Evolutionary conservation across 1,284 basidiomycete genomes (phyloP).

Genomic region (Trichosporon sp.): DNA sequence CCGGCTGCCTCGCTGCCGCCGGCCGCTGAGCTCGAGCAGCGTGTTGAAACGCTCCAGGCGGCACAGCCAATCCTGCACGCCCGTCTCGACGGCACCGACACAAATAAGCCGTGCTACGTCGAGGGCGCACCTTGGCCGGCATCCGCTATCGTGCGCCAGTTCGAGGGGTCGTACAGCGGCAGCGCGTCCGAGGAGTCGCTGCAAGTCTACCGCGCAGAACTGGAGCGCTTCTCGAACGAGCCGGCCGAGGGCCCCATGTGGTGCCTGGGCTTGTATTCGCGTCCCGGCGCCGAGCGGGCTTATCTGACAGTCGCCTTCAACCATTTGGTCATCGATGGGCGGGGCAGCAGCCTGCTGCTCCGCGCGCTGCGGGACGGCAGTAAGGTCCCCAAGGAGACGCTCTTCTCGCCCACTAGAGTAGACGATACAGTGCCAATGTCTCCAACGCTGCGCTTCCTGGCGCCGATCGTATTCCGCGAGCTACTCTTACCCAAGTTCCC

Average conservation of each 20-base stretch:
- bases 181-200: not conserved
- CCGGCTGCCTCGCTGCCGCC: constrained; percentile 18
- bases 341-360: constrained; percentile 1
- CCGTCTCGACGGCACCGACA: constrained; percentile 11
- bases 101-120: constrained; percentile 11
- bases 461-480: constrained; percentile 29
- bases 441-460: constrained; percentile 19
- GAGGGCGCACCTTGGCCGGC: constrained; percentile 1
- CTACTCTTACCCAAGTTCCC: constrained; percentile 35
- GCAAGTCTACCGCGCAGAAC: not conserved
- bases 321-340: constrained; percentile 12
- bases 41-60: constrained; percentile 26
- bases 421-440: constrained; percentile 29
- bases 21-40: constrained; percentile 11
- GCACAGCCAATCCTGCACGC: constrained; percentile 30
- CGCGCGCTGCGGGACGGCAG: constrained; percentile 5
- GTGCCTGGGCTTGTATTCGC: constrained; percentile 5
- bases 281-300: constrained; percentile 25
- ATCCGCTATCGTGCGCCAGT: not conserved
- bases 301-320: constrained; percentile 10
- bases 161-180: not conserved
- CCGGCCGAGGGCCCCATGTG: not conserved
- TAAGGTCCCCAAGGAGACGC: not conserved
- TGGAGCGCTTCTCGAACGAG: constrained; percentile 4
- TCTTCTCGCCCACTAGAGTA: constrained; percentile 5